phyloP scores from a whole-genome alignment of 139 green algal genomes.

The Tetratostichococcus sp. region DNA sequence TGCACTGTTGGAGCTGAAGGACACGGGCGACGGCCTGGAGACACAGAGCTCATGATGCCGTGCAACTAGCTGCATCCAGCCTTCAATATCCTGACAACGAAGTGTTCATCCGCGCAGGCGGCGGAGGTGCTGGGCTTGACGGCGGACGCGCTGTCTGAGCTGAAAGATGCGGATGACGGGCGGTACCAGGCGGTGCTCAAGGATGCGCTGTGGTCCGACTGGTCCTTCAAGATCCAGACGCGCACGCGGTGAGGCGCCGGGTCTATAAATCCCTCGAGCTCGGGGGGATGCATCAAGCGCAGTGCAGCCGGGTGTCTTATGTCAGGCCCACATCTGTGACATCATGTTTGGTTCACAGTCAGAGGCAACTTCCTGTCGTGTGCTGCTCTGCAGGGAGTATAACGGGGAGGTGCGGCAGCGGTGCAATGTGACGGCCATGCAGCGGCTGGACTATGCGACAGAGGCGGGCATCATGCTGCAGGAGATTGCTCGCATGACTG shows the following conservation, averaged over 20 bases:
- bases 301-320: not conserved
- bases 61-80: too few species aligned
- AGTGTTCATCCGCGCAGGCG: too few species aligned
- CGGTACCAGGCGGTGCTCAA: slow-evolving; percentile 14
- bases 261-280: not conserved
- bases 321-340: not conserved
- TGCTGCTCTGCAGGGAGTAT: slow-evolving; percentile 58
- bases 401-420: slow-evolving; percentile 59
- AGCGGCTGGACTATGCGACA: slow-evolving; percentile 39
- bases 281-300: not conserved
- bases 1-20: too few species aligned
- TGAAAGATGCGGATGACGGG: slow-evolving; percentile 23
- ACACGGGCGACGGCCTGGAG: too few species aligned
- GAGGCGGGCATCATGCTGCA: slow-evolving; percentile 45
- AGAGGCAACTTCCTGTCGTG: too few species aligned
- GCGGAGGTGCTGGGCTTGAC: slow-evolving; percentile 39
- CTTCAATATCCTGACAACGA: too few species aligned
- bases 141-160: slow-evolving; percentile 48
- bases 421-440: slow-evolving; percentile 42
- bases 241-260: not conserved
- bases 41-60: too few species aligned
- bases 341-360: not conserved
- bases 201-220: slow-evolving; percentile 19
- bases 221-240: slow-evolving; percentile 2
- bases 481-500: slow-evolving; percentile 19